Conservation (phyloP, 768 basidiomycete genomes). For the Obba rivulosa region DNA sequence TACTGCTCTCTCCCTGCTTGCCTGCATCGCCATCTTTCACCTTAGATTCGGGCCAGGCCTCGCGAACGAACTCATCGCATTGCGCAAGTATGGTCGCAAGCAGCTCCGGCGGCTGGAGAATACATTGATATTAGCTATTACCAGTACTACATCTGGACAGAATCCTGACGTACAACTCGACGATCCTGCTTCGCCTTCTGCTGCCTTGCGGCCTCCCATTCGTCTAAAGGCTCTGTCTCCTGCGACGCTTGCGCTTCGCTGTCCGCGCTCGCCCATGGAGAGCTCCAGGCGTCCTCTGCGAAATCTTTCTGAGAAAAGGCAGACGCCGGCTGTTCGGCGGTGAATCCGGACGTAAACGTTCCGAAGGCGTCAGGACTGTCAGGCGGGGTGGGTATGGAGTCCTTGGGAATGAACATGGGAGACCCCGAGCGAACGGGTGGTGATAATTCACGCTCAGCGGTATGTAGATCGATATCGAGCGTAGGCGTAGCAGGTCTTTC, state of each 20-base stretch:
- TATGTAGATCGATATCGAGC: background rate
- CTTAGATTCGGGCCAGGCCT: slow-evolving; percentile 42
- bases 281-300: slow-evolving; percentile 24
- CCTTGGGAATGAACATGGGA: background rate
- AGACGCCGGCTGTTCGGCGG: slow-evolving; percentile 32
- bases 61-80: slow-evolving; percentile 45
- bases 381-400: background rate
- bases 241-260: background rate
- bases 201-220: slow-evolving; percentile 61
- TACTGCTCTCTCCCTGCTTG: background rate
- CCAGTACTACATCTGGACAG: background rate
- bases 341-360: slow-evolving; percentile 48
- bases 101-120: slow-evolving; percentile 60
- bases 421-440: background rate
- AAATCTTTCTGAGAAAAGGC: slow-evolving; percentile 21
- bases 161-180: slow-evolving; percentile 51
- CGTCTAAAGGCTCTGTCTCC: slow-evolving; percentile 36
- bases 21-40: background rate
- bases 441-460: background rate
- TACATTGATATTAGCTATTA: background rate
- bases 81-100: slow-evolving; percentile 50
- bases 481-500: background rate
- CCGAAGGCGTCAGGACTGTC: slow-evolving; percentile 51
- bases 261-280: slow-evolving; percentile 21
- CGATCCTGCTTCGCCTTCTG: slow-evolving; percentile 56